Base-by-base conservation (phyloP, 257 asterid species). In the Eustoma russellianum region DNA sequence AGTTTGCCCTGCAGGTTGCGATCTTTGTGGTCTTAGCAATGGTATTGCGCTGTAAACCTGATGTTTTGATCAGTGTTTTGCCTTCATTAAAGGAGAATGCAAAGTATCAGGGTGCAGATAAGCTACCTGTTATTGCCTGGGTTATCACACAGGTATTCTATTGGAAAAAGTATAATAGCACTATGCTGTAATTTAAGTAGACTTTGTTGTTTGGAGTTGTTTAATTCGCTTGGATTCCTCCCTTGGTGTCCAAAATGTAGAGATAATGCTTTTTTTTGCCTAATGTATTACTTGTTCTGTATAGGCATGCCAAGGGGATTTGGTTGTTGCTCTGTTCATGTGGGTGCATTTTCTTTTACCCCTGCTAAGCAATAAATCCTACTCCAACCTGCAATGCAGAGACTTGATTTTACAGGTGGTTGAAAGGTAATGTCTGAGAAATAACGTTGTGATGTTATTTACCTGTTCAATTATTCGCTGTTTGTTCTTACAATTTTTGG, bases 71-170 rank as follows among this genome's bases (percentile, higher is more conserved):
- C 38, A 63, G 52, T 63, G n/a, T 72, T 40, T 59, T 66, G 64
- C 65, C 77, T 14, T 14, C 8, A 3, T 13, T 72, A 60, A 72
- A 58, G 55, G 70, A 66, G 17, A 72, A 60, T 51, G 46, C 61
- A n/a, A 72, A 72, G 50, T 72, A 72, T 61, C 64, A 66, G 45
- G 77, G 77, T 16, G 61, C 59, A 40, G 77, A 72, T 40, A 72
- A 63, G 53, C 67, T 67, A 50, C 63, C 70, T 5, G 54, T 63
- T 55, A 45, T 62, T 9, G 68, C 59, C 50, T 66, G 77, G 77
- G 64, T 50, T 57, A 55, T 63, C 40, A 15, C 67, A 41, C 77
- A 62, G 77, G 77, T 72, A 64, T 44, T 28, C 11, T 33, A 17
- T 50, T 30, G 6, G 17, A 41, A 50, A 49, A 41, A 30, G 30